Evolutionary conservation across 768 basidiomycete species (phyloP).

Genomic region (Kwoniella dejecticola): DNA sequence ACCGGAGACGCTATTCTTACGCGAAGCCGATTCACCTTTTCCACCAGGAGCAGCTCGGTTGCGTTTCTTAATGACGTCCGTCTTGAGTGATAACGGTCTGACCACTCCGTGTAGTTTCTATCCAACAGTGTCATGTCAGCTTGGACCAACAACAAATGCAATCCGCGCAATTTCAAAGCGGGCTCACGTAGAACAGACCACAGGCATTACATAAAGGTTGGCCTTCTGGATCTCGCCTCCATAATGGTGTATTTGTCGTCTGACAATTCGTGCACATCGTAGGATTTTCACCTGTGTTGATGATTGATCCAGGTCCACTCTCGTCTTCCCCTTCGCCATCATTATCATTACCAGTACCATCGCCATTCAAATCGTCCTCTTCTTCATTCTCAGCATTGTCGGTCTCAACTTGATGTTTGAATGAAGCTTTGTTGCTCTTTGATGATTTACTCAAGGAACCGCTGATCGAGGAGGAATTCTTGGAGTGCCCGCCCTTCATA

Average conservation of each 20-base stretch:
- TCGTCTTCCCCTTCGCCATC: conserved; percentile 8
- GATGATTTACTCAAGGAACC: neutral
- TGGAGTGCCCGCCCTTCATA: conserved; percentile 15
- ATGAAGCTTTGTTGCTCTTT: neutral
- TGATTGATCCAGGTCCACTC: conserved; percentile 26
- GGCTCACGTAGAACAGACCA: conserved; percentile 84
- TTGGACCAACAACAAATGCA: too few relatives aligned
- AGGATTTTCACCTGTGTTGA: conserved; percentile 58
- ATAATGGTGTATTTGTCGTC: conserved; percentile 80
- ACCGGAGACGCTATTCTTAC: conserved; percentile 15
- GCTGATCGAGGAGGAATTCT: conserved; percentile 25
- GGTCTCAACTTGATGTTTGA: neutral
- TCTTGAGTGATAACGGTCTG: conserved; percentile 90
- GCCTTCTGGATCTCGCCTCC: conserved; percentile 59
- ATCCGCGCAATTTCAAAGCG: too few relatives aligned
- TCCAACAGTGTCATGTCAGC: too few relatives aligned
- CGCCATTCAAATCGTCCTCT: neutral
- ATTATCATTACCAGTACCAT: neutral
- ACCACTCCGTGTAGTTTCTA: conserved; percentile 96
- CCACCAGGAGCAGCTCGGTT: conserved; percentile 21
- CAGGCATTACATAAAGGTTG: conserved; percentile 69
- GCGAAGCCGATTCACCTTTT: conserved; percentile 14
- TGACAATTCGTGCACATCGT: conserved; percentile 93
- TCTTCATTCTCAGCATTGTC: neutral
- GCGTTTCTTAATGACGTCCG: conserved; percentile 92